These are phyloP conservation scores for Pichia paraexigua DNA, from an alignment of 805 yeast genomes.

Conservation along the genomic window DNA sequence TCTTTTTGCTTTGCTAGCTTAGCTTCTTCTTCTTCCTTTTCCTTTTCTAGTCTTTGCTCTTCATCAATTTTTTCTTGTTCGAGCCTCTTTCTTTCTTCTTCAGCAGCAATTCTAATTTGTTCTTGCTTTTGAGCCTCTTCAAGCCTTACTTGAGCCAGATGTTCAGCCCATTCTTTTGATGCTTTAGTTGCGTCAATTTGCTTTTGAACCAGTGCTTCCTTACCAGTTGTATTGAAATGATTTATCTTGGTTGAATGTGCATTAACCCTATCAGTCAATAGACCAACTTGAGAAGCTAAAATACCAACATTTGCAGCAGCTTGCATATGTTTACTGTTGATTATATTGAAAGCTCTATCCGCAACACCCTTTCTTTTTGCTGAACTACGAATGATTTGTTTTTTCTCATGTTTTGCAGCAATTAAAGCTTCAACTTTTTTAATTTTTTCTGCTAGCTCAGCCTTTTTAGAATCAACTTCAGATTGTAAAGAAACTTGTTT, in stretches of 20 bases:
- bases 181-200: slow-evolving; percentile 36
- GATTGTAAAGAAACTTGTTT: slow-evolving; percentile 32
- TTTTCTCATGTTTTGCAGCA: slow-evolving; percentile 34
- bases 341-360: slow-evolving; percentile 29
- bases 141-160: slow-evolving; percentile 36
- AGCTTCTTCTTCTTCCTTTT: slow-evolving; percentile 23
- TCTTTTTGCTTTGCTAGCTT: slow-evolving; percentile 26
- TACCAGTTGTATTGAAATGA: slow-evolving; percentile 31
- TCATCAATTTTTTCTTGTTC: slow-evolving; percentile 33
- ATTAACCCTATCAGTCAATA: slow-evolving; percentile 34
- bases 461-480: slow-evolving; percentile 34
- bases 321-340: slow-evolving; percentile 30
- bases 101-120: slow-evolving; percentile 32
- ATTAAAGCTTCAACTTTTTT: slow-evolving; percentile 33
- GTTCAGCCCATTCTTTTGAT: slow-evolving; percentile 36
- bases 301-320: slow-evolving; percentile 32
- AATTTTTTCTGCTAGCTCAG: slow-evolving; percentile 26
- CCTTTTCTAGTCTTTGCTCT: slow-evolving; percentile 27
- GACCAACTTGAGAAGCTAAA: slow-evolving; percentile 36
- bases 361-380: slow-evolving; percentile 33
- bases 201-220: slow-evolving; percentile 30
- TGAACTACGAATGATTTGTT: slow-evolving; percentile 20
- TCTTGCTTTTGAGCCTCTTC: slow-evolving; percentile 41
- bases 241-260: slow-evolving; percentile 38
- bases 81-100: slow-evolving; percentile 32